These are phyloP conservation scores for Exophiala phaeomuriformis DNA, from an alignment of 2,329 filamentous ascomycete genomes.

Conservation along the genomic window DNA sequence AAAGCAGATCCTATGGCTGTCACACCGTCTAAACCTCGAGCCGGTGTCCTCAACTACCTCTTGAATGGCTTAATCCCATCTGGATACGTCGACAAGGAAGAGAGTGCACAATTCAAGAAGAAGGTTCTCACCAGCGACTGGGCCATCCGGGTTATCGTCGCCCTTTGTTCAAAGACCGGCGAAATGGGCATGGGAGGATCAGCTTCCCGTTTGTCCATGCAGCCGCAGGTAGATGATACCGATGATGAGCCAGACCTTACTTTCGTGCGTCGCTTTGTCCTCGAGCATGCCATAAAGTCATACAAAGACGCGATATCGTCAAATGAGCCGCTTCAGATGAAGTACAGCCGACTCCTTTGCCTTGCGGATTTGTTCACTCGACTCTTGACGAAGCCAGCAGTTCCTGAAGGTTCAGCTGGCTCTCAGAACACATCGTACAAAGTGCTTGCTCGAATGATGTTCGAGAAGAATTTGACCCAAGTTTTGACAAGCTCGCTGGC, in stretches of 20 bases:
- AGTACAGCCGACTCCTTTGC: slow-evolving; percentile 80
- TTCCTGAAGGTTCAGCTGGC: slow-evolving; percentile 43
- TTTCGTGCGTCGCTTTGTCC: slow-evolving; percentile 88
- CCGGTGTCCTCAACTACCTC: slow-evolving; percentile 87
- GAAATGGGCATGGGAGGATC: slow-evolving; percentile 52
- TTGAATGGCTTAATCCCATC: slow-evolving; percentile 68
- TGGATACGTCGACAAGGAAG: slow-evolving; percentile 57
- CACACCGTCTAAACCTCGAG: slow-evolving; percentile 89
- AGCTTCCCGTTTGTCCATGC: slow-evolving; percentile 36
- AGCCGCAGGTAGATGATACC: slow-evolving; percentile 43
- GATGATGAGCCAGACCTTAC: slow-evolving; percentile 77
- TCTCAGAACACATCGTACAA: slow-evolving; percentile 55
- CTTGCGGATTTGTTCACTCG: slow-evolving; percentile 87
- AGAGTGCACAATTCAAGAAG: slow-evolving; percentile 69
- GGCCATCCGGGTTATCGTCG: slow-evolving; percentile 78
- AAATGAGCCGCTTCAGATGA: slow-evolving; percentile 70
- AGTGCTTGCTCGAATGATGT: slow-evolving; percentile 90
- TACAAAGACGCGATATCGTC: slow-evolving; percentile 82
- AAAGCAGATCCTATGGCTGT: slow-evolving; percentile 74
- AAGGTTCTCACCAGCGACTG: slow-evolving; percentile 75
- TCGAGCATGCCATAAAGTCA: slow-evolving; percentile 85
- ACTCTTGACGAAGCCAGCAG: slow-evolving; percentile 77
- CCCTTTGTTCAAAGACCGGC: slow-evolving; percentile 78
- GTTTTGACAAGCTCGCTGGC: slow-evolving; percentile 86
- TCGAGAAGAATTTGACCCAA: slow-evolving; percentile 90